Conservation (phyloP, 495 filamentous ascomycete species). For the Penicillium taxi region DNA sequence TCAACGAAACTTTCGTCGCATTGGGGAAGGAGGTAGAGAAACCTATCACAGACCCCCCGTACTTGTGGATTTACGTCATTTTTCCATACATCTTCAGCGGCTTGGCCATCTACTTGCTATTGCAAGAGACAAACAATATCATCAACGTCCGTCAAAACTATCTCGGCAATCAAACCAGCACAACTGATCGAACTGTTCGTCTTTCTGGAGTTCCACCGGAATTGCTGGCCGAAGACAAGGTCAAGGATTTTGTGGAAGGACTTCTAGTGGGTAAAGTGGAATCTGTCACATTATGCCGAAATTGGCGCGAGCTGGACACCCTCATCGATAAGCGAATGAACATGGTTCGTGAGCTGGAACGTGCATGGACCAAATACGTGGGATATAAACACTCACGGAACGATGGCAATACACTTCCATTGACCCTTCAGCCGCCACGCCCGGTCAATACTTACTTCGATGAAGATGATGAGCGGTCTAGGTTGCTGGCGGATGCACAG, state of each 20-base stretch:
- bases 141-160: slow-evolving; percentile 84
- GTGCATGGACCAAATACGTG: slow-evolving; percentile 69
- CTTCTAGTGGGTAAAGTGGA: slow-evolving; percentile 91
- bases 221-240: slow-evolving; percentile 69
- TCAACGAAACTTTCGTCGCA: slow-evolving; percentile 5
- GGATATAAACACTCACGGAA: slow-evolving; percentile 43
- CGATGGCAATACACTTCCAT: slow-evolving; percentile 43
- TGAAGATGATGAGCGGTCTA: slow-evolving; percentile 40
- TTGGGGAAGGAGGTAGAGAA: slow-evolving; percentile 24
- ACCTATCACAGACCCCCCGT: slow-evolving; percentile 34
- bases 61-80: slow-evolving; percentile 87
- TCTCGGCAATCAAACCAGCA: slow-evolving; percentile 82
- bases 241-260: slow-evolving; percentile 80
- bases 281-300: slow-evolving; percentile 73
- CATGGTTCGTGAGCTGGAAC: slow-evolving; percentile 67
- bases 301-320: slow-evolving; percentile 78
- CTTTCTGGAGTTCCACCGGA: slow-evolving; percentile 81
- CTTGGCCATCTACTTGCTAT: slow-evolving; percentile 72
- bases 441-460: slow-evolving; percentile 25
- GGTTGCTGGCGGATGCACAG: slow-evolving; percentile 44
- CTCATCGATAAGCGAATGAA: slow-evolving; percentile 60
- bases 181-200: slow-evolving; percentile 89
- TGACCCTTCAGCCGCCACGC: slow-evolving; percentile 42
- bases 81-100: slow-evolving; percentile 88
- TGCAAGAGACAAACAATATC: slow-evolving; percentile 71